phyloP scores from a whole-genome alignment of 805 yeast genomes.

The Ogataea nakhonphanomensis region DNA sequence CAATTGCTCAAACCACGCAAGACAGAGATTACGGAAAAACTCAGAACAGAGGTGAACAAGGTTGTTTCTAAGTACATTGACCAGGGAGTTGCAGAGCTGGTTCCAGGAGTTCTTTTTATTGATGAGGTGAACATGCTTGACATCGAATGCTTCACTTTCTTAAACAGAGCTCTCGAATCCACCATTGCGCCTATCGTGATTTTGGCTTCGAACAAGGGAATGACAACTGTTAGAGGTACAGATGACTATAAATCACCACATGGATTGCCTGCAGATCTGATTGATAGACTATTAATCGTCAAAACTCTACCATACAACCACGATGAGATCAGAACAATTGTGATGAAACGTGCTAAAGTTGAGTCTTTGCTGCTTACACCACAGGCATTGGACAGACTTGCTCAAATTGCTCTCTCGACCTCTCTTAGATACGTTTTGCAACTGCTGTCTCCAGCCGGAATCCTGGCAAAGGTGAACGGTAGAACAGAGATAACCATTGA shows the following conservation, averaged over 20 bases:
- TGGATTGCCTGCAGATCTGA: slow-evolving; percentile 92
- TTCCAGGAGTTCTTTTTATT: slow-evolving; percentile 95
- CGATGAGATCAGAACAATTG: slow-evolving; percentile 82
- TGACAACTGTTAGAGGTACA: slow-evolving; percentile 91
- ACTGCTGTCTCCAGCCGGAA: slow-evolving; percentile 84
- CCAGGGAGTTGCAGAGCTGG: slow-evolving; percentile 97
- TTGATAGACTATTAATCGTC: slow-evolving; percentile 90
- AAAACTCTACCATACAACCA: slow-evolving; percentile 75
- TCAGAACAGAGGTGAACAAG: slow-evolving; percentile 92
- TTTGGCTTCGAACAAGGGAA: slow-evolving; percentile 97
- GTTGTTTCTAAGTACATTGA: slow-evolving; percentile 98
- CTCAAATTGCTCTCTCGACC: slow-evolving; percentile 87
- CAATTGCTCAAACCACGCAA: slow-evolving; percentile 93
- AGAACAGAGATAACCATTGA: slow-evolving; percentile 63
- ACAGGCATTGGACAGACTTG: slow-evolving; percentile 83
- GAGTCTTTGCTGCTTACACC: slow-evolving; percentile 83
- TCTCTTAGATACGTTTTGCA: slow-evolving; percentile 91
- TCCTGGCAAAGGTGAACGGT: slow-evolving; percentile 72
- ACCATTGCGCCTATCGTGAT: slow-evolving; percentile 96
- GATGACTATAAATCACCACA: slow-evolving; percentile 85
- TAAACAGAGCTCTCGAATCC: slow-evolving; percentile 94
- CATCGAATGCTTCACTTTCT: slow-evolving; percentile 91
- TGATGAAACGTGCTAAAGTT: slow-evolving; percentile 86
- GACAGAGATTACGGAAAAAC: slow-evolving; percentile 94
- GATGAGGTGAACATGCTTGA: slow-evolving; percentile 99